Conservation (phyloP, 1,284 basidiomycete genomes). For the Phellinidium pouzarii region DNA sequence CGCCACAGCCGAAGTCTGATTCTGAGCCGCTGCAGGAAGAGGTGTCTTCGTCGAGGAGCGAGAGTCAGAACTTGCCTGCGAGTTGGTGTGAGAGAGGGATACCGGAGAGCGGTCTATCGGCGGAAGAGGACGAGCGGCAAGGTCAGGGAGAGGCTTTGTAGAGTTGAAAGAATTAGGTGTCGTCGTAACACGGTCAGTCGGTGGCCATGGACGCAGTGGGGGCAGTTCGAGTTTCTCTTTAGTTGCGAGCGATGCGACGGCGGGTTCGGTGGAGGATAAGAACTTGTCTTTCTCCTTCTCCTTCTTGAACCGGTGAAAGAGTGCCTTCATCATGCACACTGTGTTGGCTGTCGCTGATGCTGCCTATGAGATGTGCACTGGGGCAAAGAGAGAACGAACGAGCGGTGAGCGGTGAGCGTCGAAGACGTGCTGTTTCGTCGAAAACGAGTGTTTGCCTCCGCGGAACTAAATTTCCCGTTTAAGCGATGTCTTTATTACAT, state of each 20-base stretch:
- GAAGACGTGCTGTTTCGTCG: not conserved
- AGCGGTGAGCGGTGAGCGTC: not conserved
- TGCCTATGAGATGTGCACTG: constrained; percentile 15
- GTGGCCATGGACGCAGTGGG: constrained; percentile 52
- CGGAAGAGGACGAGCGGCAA: constrained; percentile 45
- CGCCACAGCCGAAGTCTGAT: not conserved
- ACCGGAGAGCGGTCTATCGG: constrained; percentile 41
- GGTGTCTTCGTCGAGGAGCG: constrained; percentile 23
- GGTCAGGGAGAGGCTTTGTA: constrained; percentile 65
- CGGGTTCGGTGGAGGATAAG: constrained; percentile 23
- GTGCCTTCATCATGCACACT: constrained; percentile 57
- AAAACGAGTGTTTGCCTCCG: too few relatives aligned
- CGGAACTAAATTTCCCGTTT: too few relatives aligned
- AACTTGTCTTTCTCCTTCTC: constrained; percentile 56
- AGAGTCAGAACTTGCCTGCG: constrained; percentile 24
- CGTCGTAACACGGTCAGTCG: constrained; percentile 37
- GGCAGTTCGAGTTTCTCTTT: constrained; percentile 64
- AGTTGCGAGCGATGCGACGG: constrained; percentile 26
- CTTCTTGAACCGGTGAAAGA: constrained; percentile 64
- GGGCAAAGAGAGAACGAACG: not conserved
- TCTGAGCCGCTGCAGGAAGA: not conserved
- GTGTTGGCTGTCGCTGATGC: constrained; percentile 13
- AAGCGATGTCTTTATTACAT: too few relatives aligned
- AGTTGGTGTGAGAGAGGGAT: constrained; percentile 30
- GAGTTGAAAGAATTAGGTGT: constrained; percentile 44